Evolutionary conservation across 2,329 filamentous ascomycete genomes (phyloP), one percentile per base, ranked within the genome.

Genomic region (Talaromyces atroroseus): DNA sequence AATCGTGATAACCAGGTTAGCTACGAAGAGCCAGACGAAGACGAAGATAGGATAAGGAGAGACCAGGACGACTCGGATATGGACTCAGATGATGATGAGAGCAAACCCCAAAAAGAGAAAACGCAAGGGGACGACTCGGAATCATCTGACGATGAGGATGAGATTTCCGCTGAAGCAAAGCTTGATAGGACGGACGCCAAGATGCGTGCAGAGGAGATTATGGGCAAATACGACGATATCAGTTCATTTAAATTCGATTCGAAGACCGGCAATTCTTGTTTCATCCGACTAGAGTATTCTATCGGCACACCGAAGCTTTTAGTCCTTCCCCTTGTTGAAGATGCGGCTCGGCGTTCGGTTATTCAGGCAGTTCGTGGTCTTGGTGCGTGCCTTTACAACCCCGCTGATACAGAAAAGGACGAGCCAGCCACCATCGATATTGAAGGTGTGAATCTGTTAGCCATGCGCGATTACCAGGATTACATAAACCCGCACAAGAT

Each of bases 1-100:
- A 94, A 95, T 69, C 86, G 89, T 42, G 79, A 82, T 52, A 89
- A 96, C 72, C 89, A 87, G 29, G 86, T 92, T 2, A 94, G 90
- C 14, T 97, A 96, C 64, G 92, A 90, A 40, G 89, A 87, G 34
- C 95, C 95, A 48, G 94, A 97, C 67, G 92, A 96, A 5, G 92
- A 92, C 3, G 94, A 97, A 66, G 83, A 95, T 65, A 84, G 90
- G 62, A 85, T 82, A 36, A 84, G 95, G 54, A 85, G 87, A 64
- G 77, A 78, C 52, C 80, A 82, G 57, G 81, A 87, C 66, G 78
- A 79, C 2, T 73, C 77, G 21, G 83, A 84, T 20, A 80, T 80
- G 2, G 81, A 83, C 14, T 50, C 52, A n/a, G 57, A 58, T 44
- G 50, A 58, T 20, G 57, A 58, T 21, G 56, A 38, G 32, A 45